Conservation (phyloP, 208 protist species). For the Trypanosoma scelopori region DNA sequence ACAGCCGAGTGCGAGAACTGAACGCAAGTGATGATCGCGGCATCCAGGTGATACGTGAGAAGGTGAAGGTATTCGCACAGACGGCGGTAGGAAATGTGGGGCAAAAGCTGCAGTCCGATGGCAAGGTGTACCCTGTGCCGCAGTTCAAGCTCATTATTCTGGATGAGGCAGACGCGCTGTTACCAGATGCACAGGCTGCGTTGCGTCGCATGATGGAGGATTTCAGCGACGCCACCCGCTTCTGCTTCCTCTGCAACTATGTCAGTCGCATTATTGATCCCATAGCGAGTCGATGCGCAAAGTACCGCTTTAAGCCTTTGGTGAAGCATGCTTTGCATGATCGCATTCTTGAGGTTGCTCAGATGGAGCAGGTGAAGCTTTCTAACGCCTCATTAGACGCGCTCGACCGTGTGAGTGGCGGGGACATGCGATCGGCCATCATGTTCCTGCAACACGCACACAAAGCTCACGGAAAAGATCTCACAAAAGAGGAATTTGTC, state of each 20-base stretch:
- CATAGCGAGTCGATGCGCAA: conserved; percentile 98
- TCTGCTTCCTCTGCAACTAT: conserved; percentile 99
- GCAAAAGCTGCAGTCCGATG: conserved; percentile 74
- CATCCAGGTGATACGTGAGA: conserved; percentile 98
- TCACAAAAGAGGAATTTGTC: conserved; percentile 82
- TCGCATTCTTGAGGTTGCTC: conserved; percentile 88
- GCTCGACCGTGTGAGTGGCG: conserved; percentile 88
- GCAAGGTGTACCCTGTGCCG: conserved; percentile 85
- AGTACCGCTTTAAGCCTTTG: conserved; percentile 98
- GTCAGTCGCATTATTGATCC: conserved; percentile 98
- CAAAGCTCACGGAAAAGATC: conserved; percentile 74
- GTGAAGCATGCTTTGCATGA: conserved; percentile 74
- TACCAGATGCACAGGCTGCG: conserved; percentile 97
- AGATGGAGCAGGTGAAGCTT: conserved; percentile 83
- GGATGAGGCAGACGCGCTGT: conserved; percentile 99
- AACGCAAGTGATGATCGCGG: conserved; percentile 99
- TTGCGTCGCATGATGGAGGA: conserved; percentile 98
- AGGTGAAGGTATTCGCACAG: conserved; percentile 98
- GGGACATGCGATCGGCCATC: conserved; percentile 97
- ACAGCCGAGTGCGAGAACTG: conserved; percentile 97
- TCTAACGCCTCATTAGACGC: conserved; percentile 59
- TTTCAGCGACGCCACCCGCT: conserved; percentile 97
- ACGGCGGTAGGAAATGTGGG: conserved; percentile 67
- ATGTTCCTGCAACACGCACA: conserved; percentile 95
- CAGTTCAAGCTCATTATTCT: conserved; percentile 99